Evolutionary conservation across 495 filamentous ascomycete species (phyloP), one percentile per base, ranked within the genome.

Genomic region (Aspergillus heteromorphus): DNA sequence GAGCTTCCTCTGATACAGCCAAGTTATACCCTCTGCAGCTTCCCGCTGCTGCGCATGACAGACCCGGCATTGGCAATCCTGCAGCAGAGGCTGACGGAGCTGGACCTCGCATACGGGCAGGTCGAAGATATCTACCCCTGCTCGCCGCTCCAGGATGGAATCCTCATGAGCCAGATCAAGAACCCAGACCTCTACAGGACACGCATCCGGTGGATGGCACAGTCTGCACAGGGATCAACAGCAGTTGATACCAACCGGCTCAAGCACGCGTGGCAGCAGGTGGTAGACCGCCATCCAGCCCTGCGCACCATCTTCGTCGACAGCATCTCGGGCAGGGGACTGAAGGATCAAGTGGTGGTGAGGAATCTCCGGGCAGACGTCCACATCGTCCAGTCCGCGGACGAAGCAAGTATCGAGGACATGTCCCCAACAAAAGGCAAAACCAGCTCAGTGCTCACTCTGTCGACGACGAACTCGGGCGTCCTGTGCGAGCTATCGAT

Each of bases 101-200:
- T 69, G 10, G 69, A 73, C 45, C 5, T 13, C 2, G 65, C 56
- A 34, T 54, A 58, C 19, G 6, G 38, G 2, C 52, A 51, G 2
- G 51, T 76, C 21, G 68, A 76, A 53, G 65, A 78, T 40, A 59
- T 77, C 30, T 68, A 75, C 11, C 69, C 85, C 0, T 52, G 41
- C 14, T 40, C 16, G 65, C 77, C 18, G 59, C 79, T 78, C 43
- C 76, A 80, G 53, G 55, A 65, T 40, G 69, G 68, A 1, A 61
- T 75, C 10, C 57, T 80, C 16, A 56, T 79, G 19, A 77, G 75
- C 52, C 75, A 77, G n/a, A 55, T 68, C n/a, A 79, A 68, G 40
- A 57, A 69, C 20, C 51, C 61, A 1, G 54, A 57, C 1, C 30
- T 59, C 1, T 78, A 76, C 47, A 53, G 56, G 59, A 56, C 65